Percentiles rank a stretch among this genome's conserved stretches.
Evolutionary conservation across 306 rosid genomes (phyloP).

Genomic region (Rosa lucieae): DNA sequence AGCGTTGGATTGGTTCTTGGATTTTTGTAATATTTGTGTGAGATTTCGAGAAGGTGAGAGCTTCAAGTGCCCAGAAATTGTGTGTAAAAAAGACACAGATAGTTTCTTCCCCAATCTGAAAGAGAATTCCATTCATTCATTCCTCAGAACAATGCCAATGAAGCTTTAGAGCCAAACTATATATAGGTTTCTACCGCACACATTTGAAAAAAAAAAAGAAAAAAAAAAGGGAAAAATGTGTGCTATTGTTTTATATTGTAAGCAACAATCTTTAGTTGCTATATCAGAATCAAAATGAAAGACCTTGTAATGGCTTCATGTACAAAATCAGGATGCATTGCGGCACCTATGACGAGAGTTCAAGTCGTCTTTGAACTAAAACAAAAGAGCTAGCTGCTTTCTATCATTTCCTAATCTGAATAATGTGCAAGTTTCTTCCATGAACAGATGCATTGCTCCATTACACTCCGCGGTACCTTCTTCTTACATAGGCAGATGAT

Average conservation of each 20-base stretch:
- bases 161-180: not conserved
- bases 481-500: slow-evolving; percentile 45
- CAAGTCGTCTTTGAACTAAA: not conserved
- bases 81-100: slow-evolving; percentile 3
- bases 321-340: not conserved
- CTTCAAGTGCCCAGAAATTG: slow-evolving; percentile 17
- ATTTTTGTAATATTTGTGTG: slow-evolving; percentile 18
- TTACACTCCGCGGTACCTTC: slow-evolving; percentile 15
- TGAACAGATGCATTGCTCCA: not conserved
- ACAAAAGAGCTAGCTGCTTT: slow-evolving; percentile 9
- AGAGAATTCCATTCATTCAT: slow-evolving; percentile 18
- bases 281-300: not conserved
- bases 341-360: not conserved
- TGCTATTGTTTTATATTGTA: not conserved
- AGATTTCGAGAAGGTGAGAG: slow-evolving; percentile 34
- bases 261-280: not conserved
- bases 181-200: not conserved
- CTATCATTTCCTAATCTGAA: not conserved
- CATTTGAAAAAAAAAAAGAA: not conserved
- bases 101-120: slow-evolving; percentile 9
- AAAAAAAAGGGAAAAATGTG: not conserved
- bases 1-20: slow-evolving; percentile 35
- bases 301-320: not conserved
- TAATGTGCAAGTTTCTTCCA: not conserved
- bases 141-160: not conserved